Base-by-base conservation (phyloP, 23 red algal genomes). In the Gracilaria caudata region DNA sequence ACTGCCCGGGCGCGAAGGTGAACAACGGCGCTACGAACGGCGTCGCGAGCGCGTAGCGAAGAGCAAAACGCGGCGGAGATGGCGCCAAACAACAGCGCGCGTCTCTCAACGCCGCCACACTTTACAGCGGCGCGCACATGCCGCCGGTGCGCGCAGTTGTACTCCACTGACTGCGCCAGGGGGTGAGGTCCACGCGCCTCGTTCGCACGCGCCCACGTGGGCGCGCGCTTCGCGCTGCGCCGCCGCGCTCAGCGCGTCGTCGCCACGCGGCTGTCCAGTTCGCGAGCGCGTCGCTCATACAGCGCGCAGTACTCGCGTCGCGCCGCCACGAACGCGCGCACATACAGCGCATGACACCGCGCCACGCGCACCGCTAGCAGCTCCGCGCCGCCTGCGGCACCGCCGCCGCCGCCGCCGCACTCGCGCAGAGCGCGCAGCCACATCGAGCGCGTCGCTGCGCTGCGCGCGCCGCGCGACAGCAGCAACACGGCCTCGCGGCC, bases 291-390 rank as follows among this genome's bases (percentile, higher is more conserved):
- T 4, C 9, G 13, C 3, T 34, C 12, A 21, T 58, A 86, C 23
- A 75, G 11, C 6, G 25, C 26, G 37, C 47, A 29, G 51, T 86
- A 86, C 65, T 86, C 82, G 46, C 66, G 39, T 17, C 49, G 44
- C 45, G 82, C 82, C 37, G 5, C 8, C 26, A 29, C 44, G 51
- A 86, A 86, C 65, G 30, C 40, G 23, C 0, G 1, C 2, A 14
- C 82, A 49, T 73, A 86, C 25, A 14, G 25, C 17, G 33, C 40
- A 28, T 86, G 64, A 5, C 82, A 19, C 14, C 66, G 60, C 20
- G 13, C 3, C 37, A 75, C 70, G 70, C 33, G 70, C 23, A n/a
- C 43, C 0, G 70, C 70, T 1, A 19, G 39, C 21, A 6, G 65
- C 65, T 21, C 26, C 7, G 1, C 70, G 70, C 40, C 70, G 43